Base-by-base conservation (phyloP, 1,284 basidiomycete genomes). In the Fomes fomentarius region DNA sequence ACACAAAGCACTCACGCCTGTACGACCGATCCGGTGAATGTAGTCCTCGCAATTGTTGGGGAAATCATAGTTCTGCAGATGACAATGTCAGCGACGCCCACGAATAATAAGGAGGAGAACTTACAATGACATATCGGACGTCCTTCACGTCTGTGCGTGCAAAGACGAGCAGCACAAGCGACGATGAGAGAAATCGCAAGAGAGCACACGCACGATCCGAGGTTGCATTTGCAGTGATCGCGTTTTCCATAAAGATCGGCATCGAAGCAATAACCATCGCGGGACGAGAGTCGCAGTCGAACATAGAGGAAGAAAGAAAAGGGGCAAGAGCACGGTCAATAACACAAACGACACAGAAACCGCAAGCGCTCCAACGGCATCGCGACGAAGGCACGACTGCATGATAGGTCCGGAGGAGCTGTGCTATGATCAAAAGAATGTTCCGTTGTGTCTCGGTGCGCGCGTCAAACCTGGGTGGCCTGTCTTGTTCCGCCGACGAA, bases 21-120 rank as follows among this genome's bases (percentile, higher is more conserved):
- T 93, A 71, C 94, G 91, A 56, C 93, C 94, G 64, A 96, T 96
- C 62, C 94, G 92, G 72, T 96, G 93, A 52, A 95, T 92, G 71
- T 94, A 94, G 73, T 96, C 93, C 77, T 96, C 94, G 64, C 92
- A 94, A 70, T 95, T 95, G 76, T 96, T 97, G 4, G 96, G 94
- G 82, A 97, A 98, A 73, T 97, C 95, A 74, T 94, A 96, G 79
- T 95, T 95, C 90, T 93, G 61, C 34, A 69, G 64, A 58, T 66
- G 62, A 56, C 47, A 19, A 14, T 47, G 49, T 72, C 44, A 75
- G 66, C 60, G 37, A 55, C 38, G 35, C 34, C 42, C 26, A 33
- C 40, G 2, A 15, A 9, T 14, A 17, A 1, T 2, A 0, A 42
- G 37, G 52, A 40, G 51, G 50, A 10, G 47, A 2, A 84, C 92